A percentile compares a stretch with the other conserved stretches of the same genome.
Conservation (phyloP, 371 early-diverging fungal species). For the Gilbertella persicaria region DNA sequence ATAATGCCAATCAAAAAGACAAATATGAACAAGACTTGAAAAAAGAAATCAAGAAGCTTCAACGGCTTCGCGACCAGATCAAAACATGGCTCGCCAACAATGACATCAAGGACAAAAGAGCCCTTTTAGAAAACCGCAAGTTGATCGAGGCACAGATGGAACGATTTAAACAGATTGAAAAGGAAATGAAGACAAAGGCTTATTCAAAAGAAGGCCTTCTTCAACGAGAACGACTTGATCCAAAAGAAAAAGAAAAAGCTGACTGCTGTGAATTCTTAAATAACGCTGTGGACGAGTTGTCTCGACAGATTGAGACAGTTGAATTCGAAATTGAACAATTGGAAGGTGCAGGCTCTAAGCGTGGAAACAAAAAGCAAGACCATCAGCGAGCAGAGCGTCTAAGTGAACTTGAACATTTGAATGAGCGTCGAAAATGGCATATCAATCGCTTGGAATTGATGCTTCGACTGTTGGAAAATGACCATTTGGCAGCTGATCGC, state of each 20-base stretch:
- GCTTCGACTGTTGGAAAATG: slow-evolving; percentile 90
- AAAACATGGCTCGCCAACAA: slow-evolving; percentile 91
- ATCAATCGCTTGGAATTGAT: slow-evolving; percentile 87
- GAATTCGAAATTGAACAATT: slow-evolving; percentile 91
- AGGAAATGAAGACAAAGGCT: slow-evolving; percentile 98
- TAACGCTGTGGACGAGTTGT: slow-evolving; percentile 77
- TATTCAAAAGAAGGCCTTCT: slow-evolving; percentile 93
- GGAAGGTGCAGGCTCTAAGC: slow-evolving; percentile 66
- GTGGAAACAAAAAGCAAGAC: slow-evolving; percentile 66
- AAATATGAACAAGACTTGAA: slow-evolving; percentile 95
- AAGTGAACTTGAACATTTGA: slow-evolving; percentile 62
- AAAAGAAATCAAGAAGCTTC: slow-evolving; percentile 98
- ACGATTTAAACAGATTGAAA: slow-evolving; percentile 94
- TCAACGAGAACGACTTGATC: slow-evolving; percentile 84
- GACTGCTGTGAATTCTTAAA: slow-evolving; percentile 83
- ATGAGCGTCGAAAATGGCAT: slow-evolving; percentile 92
- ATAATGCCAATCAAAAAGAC: slow-evolving; percentile 89
- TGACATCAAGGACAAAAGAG: slow-evolving; percentile 96
- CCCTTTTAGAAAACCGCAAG: slow-evolving; percentile 85
- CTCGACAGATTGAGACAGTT: slow-evolving; percentile 83
- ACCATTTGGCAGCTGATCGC: slow-evolving; percentile 76
- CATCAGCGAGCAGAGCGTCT: slow-evolving; percentile 71
- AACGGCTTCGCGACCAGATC: slow-evolving; percentile 94
- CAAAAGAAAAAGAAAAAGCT: slow-evolving; percentile 87
- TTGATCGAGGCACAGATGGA: slow-evolving; percentile 98